Percentiles rank a stretch among this genome's conserved stretches.
phyloP scores from a whole-genome alignment of 2,329 filamentous ascomycete genomes.

The Huntiella bhutanensis region DNA sequence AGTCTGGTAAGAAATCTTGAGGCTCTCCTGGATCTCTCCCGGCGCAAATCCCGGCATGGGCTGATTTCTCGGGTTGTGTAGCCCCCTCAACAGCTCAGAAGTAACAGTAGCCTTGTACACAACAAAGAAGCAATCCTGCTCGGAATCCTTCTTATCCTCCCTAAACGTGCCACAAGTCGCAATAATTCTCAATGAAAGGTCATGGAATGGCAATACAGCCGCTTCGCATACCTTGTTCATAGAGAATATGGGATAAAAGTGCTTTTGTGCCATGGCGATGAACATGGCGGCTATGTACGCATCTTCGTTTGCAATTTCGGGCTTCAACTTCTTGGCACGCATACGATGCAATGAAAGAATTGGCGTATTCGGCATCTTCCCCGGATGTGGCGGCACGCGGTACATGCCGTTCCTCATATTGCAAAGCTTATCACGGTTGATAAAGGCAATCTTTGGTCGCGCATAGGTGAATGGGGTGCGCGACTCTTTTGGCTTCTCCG shows the following conservation, averaged over 20 bases:
- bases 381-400: constrained; percentile 24
- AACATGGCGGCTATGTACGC: constrained; percentile 32
- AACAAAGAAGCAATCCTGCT: constrained; percentile 23
- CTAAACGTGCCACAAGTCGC: constrained; percentile 24
- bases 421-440: constrained; percentile 10
- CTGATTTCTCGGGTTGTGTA: constrained; percentile 23
- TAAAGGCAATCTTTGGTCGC: constrained; percentile 18
- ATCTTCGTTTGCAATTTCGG: constrained; percentile 31
- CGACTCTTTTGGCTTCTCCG: constrained; percentile 15
- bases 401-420: constrained; percentile 30
- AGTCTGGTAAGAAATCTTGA: neutral
- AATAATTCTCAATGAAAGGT: constrained; percentile 31
- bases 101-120: constrained; percentile 33
- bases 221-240: constrained; percentile 13
- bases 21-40: constrained; percentile 19
- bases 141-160: constrained; percentile 16
- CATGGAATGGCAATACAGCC: constrained; percentile 21
- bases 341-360: constrained; percentile 29
- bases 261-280: constrained; percentile 36
- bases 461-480: constrained; percentile 19
- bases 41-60: constrained; percentile 8
- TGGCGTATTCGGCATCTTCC: constrained; percentile 24
- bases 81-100: constrained; percentile 28
- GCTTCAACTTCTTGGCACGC: constrained; percentile 28
- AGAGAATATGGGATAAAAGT: constrained; percentile 25